A percentile compares a stretch with the other conserved stretches of the same genome.
phyloP scores from a whole-genome alignment of 768 basidiomycete genomes.

The Termitomyces titanicus region DNA sequence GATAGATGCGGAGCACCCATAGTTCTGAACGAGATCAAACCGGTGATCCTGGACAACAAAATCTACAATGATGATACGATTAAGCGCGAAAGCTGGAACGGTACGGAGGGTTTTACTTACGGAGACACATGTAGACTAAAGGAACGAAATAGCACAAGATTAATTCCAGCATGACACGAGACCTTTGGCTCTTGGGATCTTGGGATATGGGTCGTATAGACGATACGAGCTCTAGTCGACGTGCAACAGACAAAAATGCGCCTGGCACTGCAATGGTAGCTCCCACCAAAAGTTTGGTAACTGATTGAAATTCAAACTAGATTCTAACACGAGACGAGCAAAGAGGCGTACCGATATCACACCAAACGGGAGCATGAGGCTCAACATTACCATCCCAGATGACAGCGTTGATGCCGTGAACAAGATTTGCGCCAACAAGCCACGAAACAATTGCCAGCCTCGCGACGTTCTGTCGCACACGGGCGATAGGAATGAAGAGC shows the following conservation, averaged over 20 bases:
- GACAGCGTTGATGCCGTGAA: constrained; percentile 54
- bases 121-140: constrained; percentile 52
- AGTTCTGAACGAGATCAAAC: constrained; percentile 55
- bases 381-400: constrained; percentile 56
- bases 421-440: constrained; percentile 46
- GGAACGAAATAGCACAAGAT: constrained; percentile 53
- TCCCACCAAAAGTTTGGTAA: constrained; percentile 51
- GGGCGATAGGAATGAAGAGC: constrained; percentile 37
- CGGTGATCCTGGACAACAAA: constrained; percentile 56
- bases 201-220: constrained; percentile 36
- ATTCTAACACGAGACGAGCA: not conserved
- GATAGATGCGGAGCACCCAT: constrained; percentile 50
- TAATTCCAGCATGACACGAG: constrained; percentile 41
- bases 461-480: constrained; percentile 44
- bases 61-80: constrained; percentile 32
- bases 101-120: constrained; percentile 33
- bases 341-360: constrained; percentile 62
- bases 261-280: constrained; percentile 55
- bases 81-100: too few species aligned
- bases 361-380: constrained; percentile 56
- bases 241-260: constrained; percentile 52
- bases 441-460: constrained; percentile 47
- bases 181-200: constrained; percentile 32
- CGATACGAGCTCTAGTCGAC: constrained; percentile 50
- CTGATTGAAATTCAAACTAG: constrained; percentile 26